These are phyloP conservation scores for Ilex aquifolium DNA, from an alignment of 257 asterid genomes.

Conservation along the genomic window DNA sequence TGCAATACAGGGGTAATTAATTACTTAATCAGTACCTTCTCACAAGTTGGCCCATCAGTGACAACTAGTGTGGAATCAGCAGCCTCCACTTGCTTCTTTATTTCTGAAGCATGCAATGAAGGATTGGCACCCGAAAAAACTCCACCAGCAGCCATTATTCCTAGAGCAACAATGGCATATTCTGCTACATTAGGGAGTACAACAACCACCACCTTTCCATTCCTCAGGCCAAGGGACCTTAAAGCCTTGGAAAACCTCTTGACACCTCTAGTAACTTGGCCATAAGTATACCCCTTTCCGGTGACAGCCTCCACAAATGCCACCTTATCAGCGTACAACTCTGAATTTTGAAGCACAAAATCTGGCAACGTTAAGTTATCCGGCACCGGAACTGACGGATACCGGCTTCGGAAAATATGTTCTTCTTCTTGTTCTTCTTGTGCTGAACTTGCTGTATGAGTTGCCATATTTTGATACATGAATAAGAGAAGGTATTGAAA, in stretches of 20 bases:
- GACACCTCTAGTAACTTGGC: constrained; percentile 54
- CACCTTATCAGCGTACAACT: constrained; percentile 42
- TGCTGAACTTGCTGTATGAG: constrained; percentile 10
- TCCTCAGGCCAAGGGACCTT: constrained; percentile 78
- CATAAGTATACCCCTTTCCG: constrained; percentile 58
- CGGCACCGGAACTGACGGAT: constrained; percentile 62
- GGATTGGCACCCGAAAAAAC: constrained; percentile 93
- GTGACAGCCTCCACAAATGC: constrained; percentile 79
- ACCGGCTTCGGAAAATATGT: constrained; percentile 63
- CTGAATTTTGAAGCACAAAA: constrained; percentile 58
- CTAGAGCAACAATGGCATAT: constrained; percentile 74
- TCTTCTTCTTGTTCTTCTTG: constrained; percentile 20
- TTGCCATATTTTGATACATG: constrained; percentile 32
- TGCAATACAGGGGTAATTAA: too few species aligned
- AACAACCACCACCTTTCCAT: constrained; percentile 73
- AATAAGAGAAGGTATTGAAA: not conserved
- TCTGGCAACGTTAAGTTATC: constrained; percentile 64
- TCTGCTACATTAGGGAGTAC: constrained; percentile 74
- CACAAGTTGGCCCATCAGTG: constrained; percentile 67
- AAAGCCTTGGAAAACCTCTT: constrained; percentile 74
- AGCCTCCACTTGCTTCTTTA: constrained; percentile 78
- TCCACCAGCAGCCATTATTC: constrained; percentile 94
- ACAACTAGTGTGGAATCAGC: constrained; percentile 85
- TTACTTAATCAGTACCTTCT: constrained; percentile 39
- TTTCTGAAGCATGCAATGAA: constrained; percentile 53